phyloP scores from a whole-genome alignment of 1,139 yeast species.

The Debaryomycetaceae sp. region DNA sequence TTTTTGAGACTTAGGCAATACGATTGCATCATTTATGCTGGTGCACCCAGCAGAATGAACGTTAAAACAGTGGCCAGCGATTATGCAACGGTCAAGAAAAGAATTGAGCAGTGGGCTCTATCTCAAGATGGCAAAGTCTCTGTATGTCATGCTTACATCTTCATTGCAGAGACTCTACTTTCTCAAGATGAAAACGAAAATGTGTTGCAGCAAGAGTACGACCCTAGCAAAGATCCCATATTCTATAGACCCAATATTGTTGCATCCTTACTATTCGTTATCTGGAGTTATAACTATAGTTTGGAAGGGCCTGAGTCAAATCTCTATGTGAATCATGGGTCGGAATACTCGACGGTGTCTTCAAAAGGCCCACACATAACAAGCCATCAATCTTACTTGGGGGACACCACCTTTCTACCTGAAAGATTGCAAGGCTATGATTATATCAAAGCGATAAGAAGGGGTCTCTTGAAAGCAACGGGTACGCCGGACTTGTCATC shows the following conservation, averaged over 20 bases:
- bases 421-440: slow-evolving; percentile 2
- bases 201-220: not conserved
- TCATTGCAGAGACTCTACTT: slow-evolving; percentile 55
- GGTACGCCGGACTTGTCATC: too few species aligned
- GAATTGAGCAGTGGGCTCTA: slow-evolving; percentile 47
- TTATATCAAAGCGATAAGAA: too few species aligned
- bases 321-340: not conserved
- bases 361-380: too few species aligned
- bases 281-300: slow-evolving; percentile 1
- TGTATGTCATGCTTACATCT: slow-evolving; percentile 56
- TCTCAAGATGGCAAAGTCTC: slow-evolving; percentile 24
- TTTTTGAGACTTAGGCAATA: slow-evolving; percentile 57
- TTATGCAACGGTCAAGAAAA: slow-evolving; percentile 43
- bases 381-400: too few species aligned
- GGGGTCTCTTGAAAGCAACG: too few species aligned
- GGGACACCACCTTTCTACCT: not conserved
- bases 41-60: slow-evolving; percentile 70
- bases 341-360: too few species aligned
- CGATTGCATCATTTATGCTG: slow-evolving; percentile 66
- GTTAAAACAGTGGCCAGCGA: slow-evolving; percentile 51
- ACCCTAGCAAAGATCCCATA: slow-evolving; percentile 1
- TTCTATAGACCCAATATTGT: slow-evolving; percentile 2
- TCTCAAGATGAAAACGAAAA: not conserved
- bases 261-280: slow-evolving; percentile 1
- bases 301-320: slow-evolving; percentile 2